Evolutionary conservation across 345 rosid genomes (phyloP).

Genomic region (Physaria fendleri): DNA sequence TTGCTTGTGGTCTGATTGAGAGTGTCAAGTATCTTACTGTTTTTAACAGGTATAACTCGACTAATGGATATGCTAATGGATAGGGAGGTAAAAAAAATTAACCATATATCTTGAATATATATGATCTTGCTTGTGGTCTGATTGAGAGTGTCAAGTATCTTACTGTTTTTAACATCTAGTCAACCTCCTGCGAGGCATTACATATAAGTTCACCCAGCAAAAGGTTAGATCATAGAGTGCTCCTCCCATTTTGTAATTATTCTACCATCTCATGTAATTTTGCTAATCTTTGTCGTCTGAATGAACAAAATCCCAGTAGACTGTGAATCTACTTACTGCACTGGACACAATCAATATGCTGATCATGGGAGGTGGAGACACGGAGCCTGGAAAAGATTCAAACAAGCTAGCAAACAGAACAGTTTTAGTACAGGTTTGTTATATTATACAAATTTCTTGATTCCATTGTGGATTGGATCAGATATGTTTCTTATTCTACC

Average conservation of each 20-base stretch:
- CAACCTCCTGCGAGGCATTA: conserved; percentile 68
- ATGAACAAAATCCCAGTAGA: conserved; percentile 79
- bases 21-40: too few relatives aligned
- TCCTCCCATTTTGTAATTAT: not conserved
- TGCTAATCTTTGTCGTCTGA: conserved; percentile 31
- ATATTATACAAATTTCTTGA: not conserved
- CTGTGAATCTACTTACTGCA: conserved; percentile 78
- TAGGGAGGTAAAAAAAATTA: conserved; percentile 67
- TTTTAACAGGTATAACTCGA: conserved; percentile 95
- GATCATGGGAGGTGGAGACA: conserved; percentile 61
- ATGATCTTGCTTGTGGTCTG: not conserved
- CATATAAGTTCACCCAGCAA: conserved; percentile 86
- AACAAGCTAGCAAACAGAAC: conserved; percentile 76
- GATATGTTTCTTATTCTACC: conserved; percentile 11
- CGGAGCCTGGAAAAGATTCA: conserved; percentile 67
- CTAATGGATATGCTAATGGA: conserved; percentile 99
- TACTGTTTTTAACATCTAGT: too few relatives aligned
- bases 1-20: not conserved
- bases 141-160: too few relatives aligned
- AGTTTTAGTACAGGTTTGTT: conserved; percentile 78
- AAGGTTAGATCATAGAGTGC: conserved; percentile 70
- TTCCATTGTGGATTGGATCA: not conserved
- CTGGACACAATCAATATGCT: conserved; percentile 83
- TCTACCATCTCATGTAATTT: conserved; percentile 32
- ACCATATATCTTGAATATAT: not conserved